These are phyloP conservation scores for Apiospora koreana DNA, from an alignment of 2,329 filamentous ascomycete genomes.

Conservation along the genomic window DNA sequence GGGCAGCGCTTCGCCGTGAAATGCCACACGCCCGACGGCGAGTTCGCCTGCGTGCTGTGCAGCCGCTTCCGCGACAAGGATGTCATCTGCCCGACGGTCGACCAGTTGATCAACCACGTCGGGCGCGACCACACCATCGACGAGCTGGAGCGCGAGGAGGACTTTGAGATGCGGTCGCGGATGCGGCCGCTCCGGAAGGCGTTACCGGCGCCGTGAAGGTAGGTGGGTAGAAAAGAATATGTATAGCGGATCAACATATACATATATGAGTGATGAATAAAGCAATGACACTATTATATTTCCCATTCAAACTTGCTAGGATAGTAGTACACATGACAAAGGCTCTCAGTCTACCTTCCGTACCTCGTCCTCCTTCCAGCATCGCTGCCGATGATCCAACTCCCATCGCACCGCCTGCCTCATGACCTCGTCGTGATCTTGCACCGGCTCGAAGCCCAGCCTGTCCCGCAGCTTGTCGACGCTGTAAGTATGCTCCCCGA, in stretches of 20 bases:
- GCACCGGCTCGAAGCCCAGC: constrained; percentile 20
- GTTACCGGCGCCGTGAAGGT: constrained; percentile 11
- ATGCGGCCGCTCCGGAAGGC: constrained; percentile 2
- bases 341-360: not conserved
- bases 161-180: constrained; percentile 16
- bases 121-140: constrained; percentile 18
- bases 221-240: not conserved
- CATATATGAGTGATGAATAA: not conserved
- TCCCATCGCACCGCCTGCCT: constrained; percentile 19
- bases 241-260: not conserved
- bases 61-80: constrained; percentile 27
- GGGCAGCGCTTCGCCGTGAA: constrained; percentile 38
- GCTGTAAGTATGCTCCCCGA: constrained; percentile 21
- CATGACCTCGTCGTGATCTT: constrained; percentile 20
- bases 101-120: constrained; percentile 34
- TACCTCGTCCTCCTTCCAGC: not conserved
- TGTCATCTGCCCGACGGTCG: constrained; percentile 29
- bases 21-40: constrained; percentile 34
- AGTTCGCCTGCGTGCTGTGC: constrained; percentile 37
- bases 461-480: constrained; percentile 19
- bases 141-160: constrained; percentile 20
- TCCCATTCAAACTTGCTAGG: not conserved
- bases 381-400: not conserved
- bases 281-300: not conserved
- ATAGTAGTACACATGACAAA: too few species aligned